Base-by-base conservation (phyloP, 306 rosid genomes). In the Luffa aegyptiaca region DNA sequence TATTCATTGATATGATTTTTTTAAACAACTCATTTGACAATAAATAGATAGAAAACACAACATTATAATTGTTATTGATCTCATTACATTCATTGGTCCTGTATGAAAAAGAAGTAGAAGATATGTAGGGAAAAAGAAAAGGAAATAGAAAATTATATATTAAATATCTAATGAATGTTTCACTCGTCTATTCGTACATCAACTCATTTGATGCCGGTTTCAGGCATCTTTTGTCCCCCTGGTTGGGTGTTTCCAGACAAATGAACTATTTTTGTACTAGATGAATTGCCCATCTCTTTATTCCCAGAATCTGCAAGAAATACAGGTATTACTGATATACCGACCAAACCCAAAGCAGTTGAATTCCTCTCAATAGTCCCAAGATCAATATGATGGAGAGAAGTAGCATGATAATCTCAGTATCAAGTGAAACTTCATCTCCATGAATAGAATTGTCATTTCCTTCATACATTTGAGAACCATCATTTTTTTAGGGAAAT, bases 1-100 rank as follows among this genome's bases (percentile, higher is more conserved):
- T 71, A 71, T 45, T 71, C 64, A 39, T 84, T 39, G 44, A 77
- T 82, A 53, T 75, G 37, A 13, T 10, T 62, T 12, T 55, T 56
- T 46, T 46, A 48, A 59, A 55, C 52, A 71, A 49, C 10, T 42
- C 61, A 80, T 42, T 72, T 80, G 11, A 31, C 33, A 14, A 79
- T 8, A 10, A 73, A 75, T 33, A 39, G 69, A 64, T 64, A 36
- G 35, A 55, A 75, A 35, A 17, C n/a, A 33, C 35, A 16, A 49
- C 51, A 17, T 51, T 21, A 2, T 69, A n/a, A 10, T 71, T 45
- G 77, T 72, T 44, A 12, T 72, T 72, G 57, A 66, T 14, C 31
- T 44, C 73, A 37, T 65, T 65, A 0, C 75, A 42, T 42, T 69
- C 17, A 18, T 64, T 64, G 12, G 42, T 39, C 73, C 20, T 41